A percentile compares a stretch with the other conserved stretches of the same genome.
These are phyloP conservation scores for Acanthamoeba rhysodes DNA, from an alignment of 208 protist genomes.

Conservation along the genomic window DNA sequence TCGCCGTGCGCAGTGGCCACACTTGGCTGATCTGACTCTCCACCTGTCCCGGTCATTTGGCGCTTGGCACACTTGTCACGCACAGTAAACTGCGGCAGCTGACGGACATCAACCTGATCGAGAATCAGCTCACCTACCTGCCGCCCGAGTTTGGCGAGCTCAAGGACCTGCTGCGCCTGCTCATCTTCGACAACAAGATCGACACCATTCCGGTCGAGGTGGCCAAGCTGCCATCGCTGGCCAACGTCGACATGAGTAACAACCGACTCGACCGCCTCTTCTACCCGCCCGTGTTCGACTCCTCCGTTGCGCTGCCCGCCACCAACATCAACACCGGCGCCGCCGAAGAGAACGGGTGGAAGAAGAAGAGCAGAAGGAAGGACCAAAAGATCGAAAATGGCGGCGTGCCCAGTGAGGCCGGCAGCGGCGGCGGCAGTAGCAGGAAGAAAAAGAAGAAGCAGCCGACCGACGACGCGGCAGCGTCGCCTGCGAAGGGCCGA, in stretches of 20 bases:
- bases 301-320: neutral
- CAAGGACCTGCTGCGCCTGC: slow-evolving; percentile 44
- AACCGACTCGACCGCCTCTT: slow-evolving; percentile 48
- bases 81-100: slow-evolving; percentile 23
- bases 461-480: neutral
- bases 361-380: slow-evolving; percentile 5
- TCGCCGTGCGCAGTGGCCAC: too few species aligned
- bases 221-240: slow-evolving; percentile 10
- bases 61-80: neutral
- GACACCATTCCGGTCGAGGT: slow-evolving; percentile 19
- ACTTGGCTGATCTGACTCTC: too few species aligned
- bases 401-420: neutral
- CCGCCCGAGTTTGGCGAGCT: slow-evolving; percentile 69
- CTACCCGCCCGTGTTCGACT: slow-evolving; percentile 4
- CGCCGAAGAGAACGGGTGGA: neutral
- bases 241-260: slow-evolving; percentile 58
- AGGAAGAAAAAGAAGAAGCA: neutral
- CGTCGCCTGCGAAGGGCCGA: neutral
- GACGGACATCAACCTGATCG: slow-evolving; percentile 69
- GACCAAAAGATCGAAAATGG: neutral
- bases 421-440: neutral
- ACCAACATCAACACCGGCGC: neutral
- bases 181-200: slow-evolving; percentile 64
- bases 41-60: too few species aligned
- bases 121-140: slow-evolving; percentile 55